These are phyloP conservation scores for Medicago truncatula DNA, from an alignment of 306 rosid genomes.

Conservation along the genomic window MtrunA17r5.0-ANR NC_053047.1:35866001-35866500, in stretches of 20 bases:
- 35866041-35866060: too few relatives aligned
- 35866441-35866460: neutral
- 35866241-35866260: neutral
- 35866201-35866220: neutral
- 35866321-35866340: neutral
- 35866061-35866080: too few relatives aligned
- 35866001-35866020: too few relatives aligned
- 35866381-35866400: neutral
- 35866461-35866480: neutral
- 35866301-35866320: neutral
- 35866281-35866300: neutral
- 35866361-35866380: neutral
- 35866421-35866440: neutral
- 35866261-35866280: neutral
- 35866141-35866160: slow-evolving; percentile 1
- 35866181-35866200: neutral
- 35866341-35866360: neutral
- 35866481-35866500: neutral
- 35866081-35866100: too few relatives aligned
- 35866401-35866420: neutral
- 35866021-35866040: too few relatives aligned
- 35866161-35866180: neutral
- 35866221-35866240: neutral
- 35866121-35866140: neutral
- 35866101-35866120: neutral